A percentile compares a stretch with the other conserved stretches of the same genome.
Evolutionary conservation across 805 yeast genomes (phyloP).

Genomic region (Nakazawaea wyomingensis): DNA sequence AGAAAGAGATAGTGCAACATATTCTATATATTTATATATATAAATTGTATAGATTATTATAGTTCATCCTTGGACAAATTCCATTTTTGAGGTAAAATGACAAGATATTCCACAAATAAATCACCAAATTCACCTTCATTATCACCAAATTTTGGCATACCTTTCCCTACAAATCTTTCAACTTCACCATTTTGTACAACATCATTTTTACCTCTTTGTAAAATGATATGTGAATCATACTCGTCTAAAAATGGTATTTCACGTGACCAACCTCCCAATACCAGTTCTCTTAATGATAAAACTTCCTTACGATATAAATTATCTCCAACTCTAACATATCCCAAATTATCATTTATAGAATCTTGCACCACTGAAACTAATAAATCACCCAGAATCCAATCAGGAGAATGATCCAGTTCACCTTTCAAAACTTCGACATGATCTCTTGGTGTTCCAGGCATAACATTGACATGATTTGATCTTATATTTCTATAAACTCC

Average conservation of each 20-base stretch:
- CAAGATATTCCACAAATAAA: slow-evolving; percentile 42
- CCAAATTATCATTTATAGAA: slow-evolving; percentile 51
- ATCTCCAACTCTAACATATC: slow-evolving; percentile 76
- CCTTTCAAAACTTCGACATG: slow-evolving; percentile 57
- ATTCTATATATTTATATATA: background rate
- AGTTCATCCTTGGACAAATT: slow-evolving; percentile 15
- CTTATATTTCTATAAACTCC: slow-evolving; percentile 56
- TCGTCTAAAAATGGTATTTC: slow-evolving; percentile 62
- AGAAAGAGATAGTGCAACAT: background rate
- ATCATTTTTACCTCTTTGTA: slow-evolving; percentile 48
- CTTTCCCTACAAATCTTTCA: slow-evolving; percentile 67
- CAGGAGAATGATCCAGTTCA: slow-evolving; percentile 83
- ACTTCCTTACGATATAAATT: slow-evolving; percentile 79
- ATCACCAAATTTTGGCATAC: slow-evolving; percentile 63
- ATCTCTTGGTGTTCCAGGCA: slow-evolving; percentile 66
- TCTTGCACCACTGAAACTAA: slow-evolving; percentile 57
- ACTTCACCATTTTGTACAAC: slow-evolving; percentile 61
- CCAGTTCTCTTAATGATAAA: slow-evolving; percentile 65
- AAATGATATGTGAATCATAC: slow-evolving; percentile 36
- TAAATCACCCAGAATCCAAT: slow-evolving; percentile 76
- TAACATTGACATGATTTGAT: slow-evolving; percentile 54
- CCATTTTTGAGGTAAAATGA: slow-evolving; percentile 38
- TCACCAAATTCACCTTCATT: slow-evolving; percentile 51
- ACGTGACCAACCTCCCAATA: slow-evolving; percentile 77
- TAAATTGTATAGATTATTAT: background rate